Evolutionary conservation across 352 stramenopile genomes (phyloP).

Genomic region (Pythium dissimile): DNA sequence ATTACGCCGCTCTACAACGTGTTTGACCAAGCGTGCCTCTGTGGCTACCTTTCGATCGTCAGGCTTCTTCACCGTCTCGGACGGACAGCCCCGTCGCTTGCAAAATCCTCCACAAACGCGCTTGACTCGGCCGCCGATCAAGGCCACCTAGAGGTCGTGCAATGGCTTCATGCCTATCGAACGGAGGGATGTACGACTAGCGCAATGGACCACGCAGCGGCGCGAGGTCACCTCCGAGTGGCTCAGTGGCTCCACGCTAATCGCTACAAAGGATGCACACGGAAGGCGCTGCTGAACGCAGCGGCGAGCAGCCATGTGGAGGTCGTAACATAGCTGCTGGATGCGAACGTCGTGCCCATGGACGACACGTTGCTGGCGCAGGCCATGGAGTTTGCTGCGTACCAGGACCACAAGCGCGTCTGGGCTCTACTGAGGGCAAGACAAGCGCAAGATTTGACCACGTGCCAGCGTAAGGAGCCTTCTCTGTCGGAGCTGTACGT

Average conservation of each 20-base stretch:
- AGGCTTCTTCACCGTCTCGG: not conserved
- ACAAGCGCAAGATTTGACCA: not conserved
- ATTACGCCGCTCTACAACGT: slow-evolving; percentile 8
- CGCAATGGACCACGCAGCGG: slow-evolving; percentile 10
- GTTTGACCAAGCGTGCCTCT: slow-evolving; percentile 12
- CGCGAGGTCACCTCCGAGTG: slow-evolving; percentile 4
- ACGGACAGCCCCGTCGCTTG: not conserved
- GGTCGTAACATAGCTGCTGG: slow-evolving; percentile 2
- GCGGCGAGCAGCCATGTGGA: not conserved
- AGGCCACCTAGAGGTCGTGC: slow-evolving; percentile 8
- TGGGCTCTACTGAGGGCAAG: not conserved
- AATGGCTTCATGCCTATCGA: slow-evolving; percentile 15
- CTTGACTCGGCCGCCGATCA: slow-evolving; percentile 14
- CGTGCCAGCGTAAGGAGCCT: not conserved
- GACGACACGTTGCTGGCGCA: not conserved
- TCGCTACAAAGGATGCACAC: slow-evolving; percentile 8
- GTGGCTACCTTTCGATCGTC: slow-evolving; percentile 5
- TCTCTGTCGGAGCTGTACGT: not conserved
- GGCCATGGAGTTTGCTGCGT: slow-evolving; percentile 10
- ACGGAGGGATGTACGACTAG: slow-evolving; percentile 5
- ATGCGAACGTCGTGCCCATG: not conserved
- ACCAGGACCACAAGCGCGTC: not conserved
- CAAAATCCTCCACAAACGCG: not conserved
- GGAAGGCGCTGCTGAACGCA: slow-evolving; percentile 1
- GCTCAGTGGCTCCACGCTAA: slow-evolving; percentile 8